Conservation (phyloP, 129 eudicot genomes). For the Centaurea solstitialis region DNA sequence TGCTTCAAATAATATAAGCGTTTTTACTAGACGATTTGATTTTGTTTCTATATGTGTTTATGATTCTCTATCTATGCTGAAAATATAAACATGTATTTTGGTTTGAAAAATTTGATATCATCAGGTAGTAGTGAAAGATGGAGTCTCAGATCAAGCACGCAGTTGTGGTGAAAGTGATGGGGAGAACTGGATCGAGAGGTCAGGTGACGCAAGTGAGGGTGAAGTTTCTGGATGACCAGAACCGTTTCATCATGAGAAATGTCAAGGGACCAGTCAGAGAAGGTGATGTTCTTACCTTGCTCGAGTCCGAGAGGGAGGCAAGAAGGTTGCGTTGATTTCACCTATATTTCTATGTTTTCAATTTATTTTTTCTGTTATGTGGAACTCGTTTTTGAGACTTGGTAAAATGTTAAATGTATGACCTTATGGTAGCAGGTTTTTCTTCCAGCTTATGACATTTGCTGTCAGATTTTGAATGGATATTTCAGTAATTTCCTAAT, state of each 20-base stretch:
- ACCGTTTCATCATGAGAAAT: conserved; percentile 44
- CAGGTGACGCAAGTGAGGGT: conserved; percentile 49
- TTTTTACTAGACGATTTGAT: not conserved
- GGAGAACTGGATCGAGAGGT: conserved; percentile 52
- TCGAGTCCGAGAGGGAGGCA: conserved; percentile 57
- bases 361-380: not conserved
- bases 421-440: no score
- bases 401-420: no score
- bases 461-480: no score
- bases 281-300: conserved; percentile 53
- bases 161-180: conserved; percentile 50
- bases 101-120: not conserved
- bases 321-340: conserved; percentile 42
- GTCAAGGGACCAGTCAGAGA: conserved; percentile 50
- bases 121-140: conserved; percentile 27
- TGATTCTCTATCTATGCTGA: no score
- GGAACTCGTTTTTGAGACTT: no score
- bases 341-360: not conserved
- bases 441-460: no score
- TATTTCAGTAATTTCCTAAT: no score
- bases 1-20: not conserved
- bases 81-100: no score
- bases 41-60: not conserved
- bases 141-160: conserved; percentile 48
- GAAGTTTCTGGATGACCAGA: conserved; percentile 39